phyloP scores from a whole-genome alignment of 768 basidiomycete genomes.

The Hypholoma fasciculare region DNA sequence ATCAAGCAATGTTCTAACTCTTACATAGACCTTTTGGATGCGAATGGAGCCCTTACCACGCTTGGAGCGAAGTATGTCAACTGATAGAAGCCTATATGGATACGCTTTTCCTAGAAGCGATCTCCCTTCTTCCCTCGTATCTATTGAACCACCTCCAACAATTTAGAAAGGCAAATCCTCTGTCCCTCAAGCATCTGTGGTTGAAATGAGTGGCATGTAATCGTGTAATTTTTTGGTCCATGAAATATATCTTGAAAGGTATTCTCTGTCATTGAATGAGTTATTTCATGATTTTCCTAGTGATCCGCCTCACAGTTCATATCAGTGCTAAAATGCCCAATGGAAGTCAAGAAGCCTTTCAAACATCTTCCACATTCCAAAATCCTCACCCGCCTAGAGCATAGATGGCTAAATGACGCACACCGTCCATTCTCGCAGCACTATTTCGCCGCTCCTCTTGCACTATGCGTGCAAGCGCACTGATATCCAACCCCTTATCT shows the following conservation, averaged over 20 bases:
- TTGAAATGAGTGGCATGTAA: neutral
- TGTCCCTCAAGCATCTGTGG: neutral
- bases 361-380: too few species aligned
- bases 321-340: neutral
- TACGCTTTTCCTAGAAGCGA: too few species aligned
- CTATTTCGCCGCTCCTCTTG: neutral
- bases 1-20: neutral
- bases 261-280: constrained; percentile 1
- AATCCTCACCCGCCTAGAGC: too few species aligned
- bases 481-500: neutral
- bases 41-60: constrained; percentile 2
- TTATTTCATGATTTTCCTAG: constrained; percentile 7
- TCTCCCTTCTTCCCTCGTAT: neutral
- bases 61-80: constrained; percentile 6
- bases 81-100: neutral
- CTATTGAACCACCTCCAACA: constrained; percentile 4
- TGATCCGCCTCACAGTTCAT: neutral
- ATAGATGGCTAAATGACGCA: neutral
- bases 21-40: constrained; percentile 7
- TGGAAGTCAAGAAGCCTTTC: too few species aligned
- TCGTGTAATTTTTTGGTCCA: neutral
- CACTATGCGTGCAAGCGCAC: neutral
- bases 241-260: constrained; percentile 6
- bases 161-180: neutral
- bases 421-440: neutral